Evolutionary conservation across 1,139 yeast species (phyloP), one percentile per base, ranked within the genome.

Genomic region (Nadsonia commutata): DNA sequence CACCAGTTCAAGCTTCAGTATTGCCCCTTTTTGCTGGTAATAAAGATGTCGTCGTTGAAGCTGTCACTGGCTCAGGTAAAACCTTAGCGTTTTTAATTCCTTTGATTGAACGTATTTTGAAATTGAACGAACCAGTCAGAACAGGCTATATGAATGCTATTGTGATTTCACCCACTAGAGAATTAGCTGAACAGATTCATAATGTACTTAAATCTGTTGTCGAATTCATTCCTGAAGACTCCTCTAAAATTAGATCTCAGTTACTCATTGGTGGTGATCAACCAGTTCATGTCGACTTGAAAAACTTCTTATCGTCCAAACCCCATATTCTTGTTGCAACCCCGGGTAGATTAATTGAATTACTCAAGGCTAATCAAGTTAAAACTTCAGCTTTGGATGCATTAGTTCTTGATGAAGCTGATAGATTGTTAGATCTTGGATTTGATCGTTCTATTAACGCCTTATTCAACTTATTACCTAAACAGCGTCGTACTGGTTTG

Each of bases 11-110:
- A 58, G 98, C 98, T 0, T 77, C 97, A 0, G 81, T 94, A 0
- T 82, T 90, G 42, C 98, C 99, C 0, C 66, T 88, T 44, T 75
- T 93, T 52, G 64, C 81, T 40, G 80, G 80, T n/a, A 82, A 88
- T 55, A 90, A 90, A 57, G 98, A 90, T 63, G 97, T 90, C 8
- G 94, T 93, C 8, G 96, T 86, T 2, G 95, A 88, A 51, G 69
- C 97, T 0, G 95, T 86, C 1, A 90, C 98, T 0, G 98, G 98
- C 0, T 86, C 97, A 0, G 98, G 98, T 7, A 90, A 90, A 58
- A 90, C 98, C 0, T 62, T 88, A 31, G 84, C 97, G 2, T 90
- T 82, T 62, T 76, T 77, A 7, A 71, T 90, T 3, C 98, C 98
- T 0, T 72, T 86, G 2, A 58, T 88, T 20, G 90, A 86, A 76